Conservation (phyloP, 129 eudicot species). For the Helianthus annuus region DNA sequence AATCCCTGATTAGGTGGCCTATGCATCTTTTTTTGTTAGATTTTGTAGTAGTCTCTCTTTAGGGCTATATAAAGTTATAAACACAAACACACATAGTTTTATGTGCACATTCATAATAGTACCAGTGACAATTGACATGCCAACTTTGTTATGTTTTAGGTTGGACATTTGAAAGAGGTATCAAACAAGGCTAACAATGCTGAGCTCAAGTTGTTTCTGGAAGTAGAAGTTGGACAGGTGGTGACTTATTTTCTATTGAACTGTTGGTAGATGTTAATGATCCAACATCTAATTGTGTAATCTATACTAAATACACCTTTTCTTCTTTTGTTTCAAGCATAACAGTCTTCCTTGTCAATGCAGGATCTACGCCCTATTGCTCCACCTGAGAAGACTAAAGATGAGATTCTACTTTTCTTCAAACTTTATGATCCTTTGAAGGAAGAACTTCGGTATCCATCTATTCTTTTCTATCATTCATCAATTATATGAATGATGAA, state of each 20-base stretch:
- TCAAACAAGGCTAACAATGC: conserved; percentile 72
- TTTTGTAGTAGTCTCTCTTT: background rate
- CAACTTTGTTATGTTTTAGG: conserved; percentile 43
- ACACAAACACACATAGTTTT: no score
- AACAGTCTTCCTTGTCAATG: conserved; percentile 16
- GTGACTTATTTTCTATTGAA: background rate
- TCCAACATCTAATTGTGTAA: background rate
- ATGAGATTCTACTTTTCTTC: conserved; percentile 83
- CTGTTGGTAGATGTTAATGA: conserved; percentile 13
- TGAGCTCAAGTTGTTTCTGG: conserved; percentile 82
- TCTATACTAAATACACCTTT: background rate
- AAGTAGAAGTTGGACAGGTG: conserved; percentile 71
- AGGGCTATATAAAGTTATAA: background rate
- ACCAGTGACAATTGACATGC: conserved; percentile 16
- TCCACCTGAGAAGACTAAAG: conserved; percentile 73
- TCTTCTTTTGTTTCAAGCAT: background rate
- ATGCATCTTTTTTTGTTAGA: background rate
- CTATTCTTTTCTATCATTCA: background rate
- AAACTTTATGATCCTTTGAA: conserved; percentile 83
- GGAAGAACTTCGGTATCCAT: conserved; percentile 76
- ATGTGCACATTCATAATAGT: conserved; percentile 13
- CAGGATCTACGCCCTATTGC: conserved; percentile 69
- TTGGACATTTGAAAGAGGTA: conserved; percentile 74
- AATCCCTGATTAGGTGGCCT: background rate
- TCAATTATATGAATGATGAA: conserved; percentile 1